These are phyloP conservation scores for Arthrinium puccinioides DNA, from an alignment of 2,329 filamentous ascomycete genomes.

Conservation along the genomic window DNA sequence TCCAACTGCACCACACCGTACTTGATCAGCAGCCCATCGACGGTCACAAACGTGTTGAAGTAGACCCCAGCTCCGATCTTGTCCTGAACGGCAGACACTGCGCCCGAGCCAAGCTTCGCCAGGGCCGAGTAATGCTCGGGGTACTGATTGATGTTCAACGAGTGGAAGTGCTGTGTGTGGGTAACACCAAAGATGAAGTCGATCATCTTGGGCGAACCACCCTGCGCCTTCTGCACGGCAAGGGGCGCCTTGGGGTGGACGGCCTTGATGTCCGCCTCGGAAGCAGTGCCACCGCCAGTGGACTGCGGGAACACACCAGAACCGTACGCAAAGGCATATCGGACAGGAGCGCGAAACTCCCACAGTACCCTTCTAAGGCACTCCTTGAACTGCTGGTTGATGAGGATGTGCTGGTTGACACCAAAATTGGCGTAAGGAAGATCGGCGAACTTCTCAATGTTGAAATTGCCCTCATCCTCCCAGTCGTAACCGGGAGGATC, in stretches of 20 bases:
- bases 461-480: constrained; percentile 68
- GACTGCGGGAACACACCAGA: constrained; percentile 90
- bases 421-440: constrained; percentile 78
- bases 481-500: constrained; percentile 41
- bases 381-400: constrained; percentile 94
- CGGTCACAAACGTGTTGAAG: constrained; percentile 91
- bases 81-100: constrained; percentile 81
- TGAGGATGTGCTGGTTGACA: constrained; percentile 91
- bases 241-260: constrained; percentile 77
- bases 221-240: constrained; percentile 77
- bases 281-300: constrained; percentile 39
- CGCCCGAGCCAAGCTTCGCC: constrained; percentile 73
- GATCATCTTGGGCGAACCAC: constrained; percentile 89
- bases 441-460: constrained; percentile 67
- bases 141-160: constrained; percentile 81
- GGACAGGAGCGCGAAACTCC: constrained; percentile 86
- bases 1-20: constrained; percentile 95
- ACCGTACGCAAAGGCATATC: constrained; percentile 95
- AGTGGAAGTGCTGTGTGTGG: constrained; percentile 95
- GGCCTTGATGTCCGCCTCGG: constrained; percentile 49
- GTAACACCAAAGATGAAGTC: constrained; percentile 97
- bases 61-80: constrained; percentile 89
- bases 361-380: constrained; percentile 79
- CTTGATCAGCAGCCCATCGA: constrained; percentile 95
- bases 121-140: constrained; percentile 87